Conservation (phyloP, 2,329 filamentous ascomycete species). For the Plectosphaerella sp. region DNA sequence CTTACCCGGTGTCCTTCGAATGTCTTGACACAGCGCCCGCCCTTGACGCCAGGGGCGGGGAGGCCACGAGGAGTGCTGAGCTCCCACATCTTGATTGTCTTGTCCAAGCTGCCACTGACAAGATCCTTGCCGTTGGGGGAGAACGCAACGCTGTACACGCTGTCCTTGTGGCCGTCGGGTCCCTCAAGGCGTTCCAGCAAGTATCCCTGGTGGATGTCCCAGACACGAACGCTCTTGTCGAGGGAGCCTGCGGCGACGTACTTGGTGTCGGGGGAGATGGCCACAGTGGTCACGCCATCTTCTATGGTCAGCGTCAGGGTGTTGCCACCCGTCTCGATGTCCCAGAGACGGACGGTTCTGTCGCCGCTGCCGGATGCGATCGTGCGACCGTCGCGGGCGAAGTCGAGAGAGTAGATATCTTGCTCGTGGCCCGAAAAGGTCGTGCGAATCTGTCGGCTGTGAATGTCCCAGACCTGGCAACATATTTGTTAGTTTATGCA, state of each 20-base stretch:
- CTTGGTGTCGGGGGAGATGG: slow-evolving; percentile 91
- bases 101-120: slow-evolving; percentile 91
- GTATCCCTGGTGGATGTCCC: slow-evolving; percentile 84
- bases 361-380: slow-evolving; percentile 96
- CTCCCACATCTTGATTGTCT: slow-evolving; percentile 99
- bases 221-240: slow-evolving; percentile 96
- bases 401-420: slow-evolving; percentile 96
- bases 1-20: slow-evolving; percentile 92
- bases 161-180: slow-evolving; percentile 91
- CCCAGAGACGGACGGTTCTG: slow-evolving; percentile 91
- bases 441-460: slow-evolving; percentile 75
- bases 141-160: slow-evolving; percentile 94
- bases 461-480: slow-evolving; percentile 87
- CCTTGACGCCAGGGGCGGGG: slow-evolving; percentile 65
- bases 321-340: slow-evolving; percentile 79
- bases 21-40: slow-evolving; percentile 90
- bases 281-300: slow-evolving; percentile 95
- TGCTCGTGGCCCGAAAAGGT: slow-evolving; percentile 97
- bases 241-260: slow-evolving; percentile 92
- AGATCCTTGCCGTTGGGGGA: slow-evolving; percentile 89
- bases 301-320: slow-evolving; percentile 87
- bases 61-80: slow-evolving; percentile 68
- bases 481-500: slow-evolving; percentile 7
- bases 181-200: slow-evolving; percentile 90
- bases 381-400: slow-evolving; percentile 85